Conservation (phyloP, 495 filamentous ascomycete genomes). For the Wilcoxina mikolae region DNA sequence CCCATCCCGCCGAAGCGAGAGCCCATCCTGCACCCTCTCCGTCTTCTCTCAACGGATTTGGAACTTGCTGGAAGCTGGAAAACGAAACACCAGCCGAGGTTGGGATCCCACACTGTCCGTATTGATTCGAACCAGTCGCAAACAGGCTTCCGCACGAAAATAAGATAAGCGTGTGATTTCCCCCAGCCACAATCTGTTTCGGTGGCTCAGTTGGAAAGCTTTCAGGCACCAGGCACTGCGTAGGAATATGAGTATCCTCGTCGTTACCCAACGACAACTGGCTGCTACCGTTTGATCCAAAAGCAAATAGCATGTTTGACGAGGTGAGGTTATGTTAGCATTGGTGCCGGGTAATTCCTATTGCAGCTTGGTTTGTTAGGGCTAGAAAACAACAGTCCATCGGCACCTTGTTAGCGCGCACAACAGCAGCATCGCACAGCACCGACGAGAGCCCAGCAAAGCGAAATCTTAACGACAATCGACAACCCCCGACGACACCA, state of each 20-base stretch:
- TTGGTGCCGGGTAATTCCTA: no score
- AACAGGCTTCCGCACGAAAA: conserved; percentile 43
- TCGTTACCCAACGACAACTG: conserved; percentile 69
- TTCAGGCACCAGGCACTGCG: conserved; percentile 39
- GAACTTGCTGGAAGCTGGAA: conserved; percentile 23
- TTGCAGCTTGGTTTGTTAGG: neutral
- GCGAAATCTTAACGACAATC: conserved; percentile 2
- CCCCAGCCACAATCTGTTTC: conserved; percentile 49
- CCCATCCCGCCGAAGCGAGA: conserved; percentile 59
- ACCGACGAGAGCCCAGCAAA: neutral
- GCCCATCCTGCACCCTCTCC: conserved; percentile 19
- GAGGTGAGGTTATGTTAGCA: conserved; percentile 1
- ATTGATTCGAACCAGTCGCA: conserved; percentile 45
- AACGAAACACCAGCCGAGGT: conserved; percentile 5
- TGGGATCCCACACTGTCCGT: conserved; percentile 40
- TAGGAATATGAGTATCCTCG: conserved; percentile 56
- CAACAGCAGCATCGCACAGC: neutral
- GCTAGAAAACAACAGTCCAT: neutral
- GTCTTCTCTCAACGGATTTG: conserved; percentile 9
- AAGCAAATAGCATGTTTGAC: conserved; percentile 49
- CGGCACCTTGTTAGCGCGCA: neutral
- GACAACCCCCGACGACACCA: conserved; percentile 6
- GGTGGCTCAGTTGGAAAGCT: conserved; percentile 16
- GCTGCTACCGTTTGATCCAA: conserved; percentile 81
- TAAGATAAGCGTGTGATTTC: conserved; percentile 74